Evolutionary conservation across 768 basidiomycete genomes (phyloP).

Genomic region (Boletus reticuloceps): DNA sequence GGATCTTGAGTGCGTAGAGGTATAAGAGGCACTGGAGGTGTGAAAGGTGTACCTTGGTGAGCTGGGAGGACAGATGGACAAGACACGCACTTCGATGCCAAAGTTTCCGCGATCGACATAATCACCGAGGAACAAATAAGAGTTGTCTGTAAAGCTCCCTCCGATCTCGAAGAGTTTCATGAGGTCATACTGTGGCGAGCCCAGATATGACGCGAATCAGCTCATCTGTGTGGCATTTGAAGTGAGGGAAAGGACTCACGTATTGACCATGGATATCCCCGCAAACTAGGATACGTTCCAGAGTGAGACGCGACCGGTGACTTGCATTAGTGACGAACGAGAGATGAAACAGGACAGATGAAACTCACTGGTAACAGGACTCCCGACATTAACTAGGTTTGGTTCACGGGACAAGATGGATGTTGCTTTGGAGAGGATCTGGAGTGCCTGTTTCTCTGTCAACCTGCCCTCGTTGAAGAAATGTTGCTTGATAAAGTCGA

Average conservation of each 20-base stretch:
- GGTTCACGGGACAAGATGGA: slow-evolving; percentile 70
- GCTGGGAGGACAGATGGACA: not conserved
- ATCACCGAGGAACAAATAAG: slow-evolving; percentile 93
- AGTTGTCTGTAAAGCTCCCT: slow-evolving; percentile 77
- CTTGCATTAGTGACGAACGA: slow-evolving; percentile 2
- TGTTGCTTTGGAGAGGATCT: slow-evolving; percentile 69
- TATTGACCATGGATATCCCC: slow-evolving; percentile 99
- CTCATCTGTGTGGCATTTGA: slow-evolving; percentile 37
- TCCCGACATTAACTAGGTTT: slow-evolving; percentile 82
- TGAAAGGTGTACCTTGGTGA: not conserved
- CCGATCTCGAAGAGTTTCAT: slow-evolving; percentile 98
- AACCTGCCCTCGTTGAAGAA: slow-evolving; percentile 85
- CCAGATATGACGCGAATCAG: not conserved
- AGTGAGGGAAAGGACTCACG: slow-evolving; percentile 62
- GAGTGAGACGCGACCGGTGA: slow-evolving; percentile 8
- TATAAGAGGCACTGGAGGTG: slow-evolving; percentile 76
- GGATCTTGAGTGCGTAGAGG: slow-evolving; percentile 90
- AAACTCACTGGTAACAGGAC: slow-evolving; percentile 84
- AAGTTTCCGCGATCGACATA: slow-evolving; percentile 98
- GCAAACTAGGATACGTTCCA: slow-evolving; percentile 57
- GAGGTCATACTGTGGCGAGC: slow-evolving; percentile 75
- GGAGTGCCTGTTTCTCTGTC: slow-evolving; percentile 81
- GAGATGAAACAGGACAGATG: not conserved
- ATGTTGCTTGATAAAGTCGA: slow-evolving; percentile 80
- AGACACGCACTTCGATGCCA: slow-evolving; percentile 58